These are phyloP conservation scores for Pythium aphanidermatum DNA, from an alignment of 352 stramenopile species.

Conservation along the genomic window DNA sequence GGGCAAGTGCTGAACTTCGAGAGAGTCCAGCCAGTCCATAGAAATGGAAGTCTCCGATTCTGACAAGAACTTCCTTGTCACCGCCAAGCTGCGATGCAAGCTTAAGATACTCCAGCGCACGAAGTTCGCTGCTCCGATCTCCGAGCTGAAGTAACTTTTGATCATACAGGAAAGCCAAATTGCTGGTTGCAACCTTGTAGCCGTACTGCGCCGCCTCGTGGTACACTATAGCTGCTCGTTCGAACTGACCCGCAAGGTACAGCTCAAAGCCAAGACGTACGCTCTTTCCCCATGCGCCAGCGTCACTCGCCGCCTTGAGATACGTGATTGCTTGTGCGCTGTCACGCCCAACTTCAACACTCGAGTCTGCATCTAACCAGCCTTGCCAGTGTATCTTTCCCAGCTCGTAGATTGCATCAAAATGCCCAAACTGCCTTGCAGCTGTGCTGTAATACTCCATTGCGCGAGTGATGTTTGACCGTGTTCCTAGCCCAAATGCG, in stretches of 20 bases:
- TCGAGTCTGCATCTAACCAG: neutral
- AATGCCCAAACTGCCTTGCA: slow-evolving; percentile 74
- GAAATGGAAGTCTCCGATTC: slow-evolving; percentile 74
- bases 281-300: slow-evolving; percentile 49
- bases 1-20: slow-evolving; percentile 24
- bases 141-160: slow-evolving; percentile 28
- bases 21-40: slow-evolving; percentile 49
- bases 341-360: slow-evolving; percentile 8
- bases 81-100: slow-evolving; percentile 28
- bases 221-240: slow-evolving; percentile 45
- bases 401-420: slow-evolving; percentile 75
- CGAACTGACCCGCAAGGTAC: slow-evolving; percentile 38
- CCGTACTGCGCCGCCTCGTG: slow-evolving; percentile 59
- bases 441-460: slow-evolving; percentile 58
- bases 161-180: slow-evolving; percentile 75
- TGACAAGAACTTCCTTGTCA: slow-evolving; percentile 56
- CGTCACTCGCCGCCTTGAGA: slow-evolving; percentile 51
- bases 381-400: slow-evolving; percentile 50
- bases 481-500: slow-evolving; percentile 50
- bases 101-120: slow-evolving; percentile 36
- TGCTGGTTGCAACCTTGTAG: slow-evolving; percentile 58
- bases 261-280: slow-evolving; percentile 60
- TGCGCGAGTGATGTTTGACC: slow-evolving; percentile 42
- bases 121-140: slow-evolving; percentile 19
- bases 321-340: slow-evolving; percentile 31